These are phyloP conservation scores for Suillus brevipes DNA, from an alignment of 768 basidiomycete species.

Conservation along the genomic window DNA sequence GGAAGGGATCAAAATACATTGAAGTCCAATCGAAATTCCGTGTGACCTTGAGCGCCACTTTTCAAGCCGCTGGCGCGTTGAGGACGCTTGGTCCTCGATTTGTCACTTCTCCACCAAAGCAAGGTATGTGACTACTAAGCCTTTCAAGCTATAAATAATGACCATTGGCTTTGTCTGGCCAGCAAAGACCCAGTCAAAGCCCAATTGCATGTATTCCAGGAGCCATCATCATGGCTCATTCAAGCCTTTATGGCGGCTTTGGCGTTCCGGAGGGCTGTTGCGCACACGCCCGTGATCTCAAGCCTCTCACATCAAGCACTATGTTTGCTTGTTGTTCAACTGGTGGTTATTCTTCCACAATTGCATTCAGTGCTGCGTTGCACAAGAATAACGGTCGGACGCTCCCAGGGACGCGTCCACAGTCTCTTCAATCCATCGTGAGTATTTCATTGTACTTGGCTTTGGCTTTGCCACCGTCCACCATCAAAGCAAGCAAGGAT, in stretches of 20 bases:
- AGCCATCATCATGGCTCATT: background rate
- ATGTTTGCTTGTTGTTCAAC: background rate
- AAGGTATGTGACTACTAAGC: background rate
- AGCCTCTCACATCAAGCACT: background rate
- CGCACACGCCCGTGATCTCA: background rate
- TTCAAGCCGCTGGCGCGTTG: background rate
- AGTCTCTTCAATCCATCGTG: background rate
- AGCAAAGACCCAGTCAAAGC: background rate
- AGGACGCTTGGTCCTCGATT: background rate
- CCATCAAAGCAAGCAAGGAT: background rate
- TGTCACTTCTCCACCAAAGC: background rate
- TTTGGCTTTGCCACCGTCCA: background rate
- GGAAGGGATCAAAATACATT: background rate
- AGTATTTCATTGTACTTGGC: background rate
- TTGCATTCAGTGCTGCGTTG: background rate
- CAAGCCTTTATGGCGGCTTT: background rate
- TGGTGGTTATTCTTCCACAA: background rate
- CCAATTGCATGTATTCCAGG: background rate
- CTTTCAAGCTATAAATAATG: background rate
- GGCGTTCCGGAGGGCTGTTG: background rate
- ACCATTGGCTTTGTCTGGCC: background rate
- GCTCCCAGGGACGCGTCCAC: background rate
- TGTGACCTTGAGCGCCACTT: background rate
- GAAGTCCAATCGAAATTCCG: background rate
- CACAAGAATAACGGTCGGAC: background rate